Percentiles rank a stretch among this genome's conserved stretches.
These are phyloP conservation scores for Linanthus parryae DNA, from an alignment of 148 eudicot species.

Conservation along the genomic window DNA sequence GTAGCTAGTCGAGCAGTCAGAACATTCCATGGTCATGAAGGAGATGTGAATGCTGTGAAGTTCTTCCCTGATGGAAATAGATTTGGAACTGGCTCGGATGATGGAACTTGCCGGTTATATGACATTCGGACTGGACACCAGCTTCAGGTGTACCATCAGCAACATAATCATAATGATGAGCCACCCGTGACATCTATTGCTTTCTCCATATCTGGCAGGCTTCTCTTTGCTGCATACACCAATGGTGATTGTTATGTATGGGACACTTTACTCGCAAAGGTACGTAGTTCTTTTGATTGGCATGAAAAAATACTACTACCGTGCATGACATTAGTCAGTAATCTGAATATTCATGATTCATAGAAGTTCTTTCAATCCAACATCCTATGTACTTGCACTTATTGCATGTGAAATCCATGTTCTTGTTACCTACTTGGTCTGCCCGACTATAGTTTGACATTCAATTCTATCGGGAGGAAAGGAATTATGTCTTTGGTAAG, in stretches of 20 bases:
- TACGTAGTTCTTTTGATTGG: slow-evolving; percentile 29
- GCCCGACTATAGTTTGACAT: no score
- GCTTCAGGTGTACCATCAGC: slow-evolving; percentile 78
- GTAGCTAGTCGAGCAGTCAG: slow-evolving; percentile 95
- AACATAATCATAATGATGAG: slow-evolving; percentile 52
- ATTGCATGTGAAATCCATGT: no score
- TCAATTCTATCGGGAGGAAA: no score
- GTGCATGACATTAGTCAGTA: no score
- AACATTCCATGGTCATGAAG: slow-evolving; percentile 89
- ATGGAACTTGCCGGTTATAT: slow-evolving; percentile 83
- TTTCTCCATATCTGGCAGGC: slow-evolving; percentile 91
- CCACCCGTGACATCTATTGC: slow-evolving; percentile 75
- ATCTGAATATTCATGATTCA: no score
- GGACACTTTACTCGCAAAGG: slow-evolving; percentile 95
- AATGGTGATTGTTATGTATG: slow-evolving; percentile 92
- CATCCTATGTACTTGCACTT: no score
- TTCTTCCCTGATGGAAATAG: slow-evolving; percentile 97
- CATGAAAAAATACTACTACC: no score
- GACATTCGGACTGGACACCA: slow-evolving; percentile 98
- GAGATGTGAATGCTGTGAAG: slow-evolving; percentile 92
- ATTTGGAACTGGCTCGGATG: slow-evolving; percentile 97
- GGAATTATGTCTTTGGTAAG: no score
- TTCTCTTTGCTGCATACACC: slow-evolving; percentile 81
- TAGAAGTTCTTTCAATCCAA: no score
- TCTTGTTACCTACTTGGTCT: no score